Conservation (phyloP, 2,329 filamentous ascomycete genomes). For the Samsoniella hepiali region DNA sequence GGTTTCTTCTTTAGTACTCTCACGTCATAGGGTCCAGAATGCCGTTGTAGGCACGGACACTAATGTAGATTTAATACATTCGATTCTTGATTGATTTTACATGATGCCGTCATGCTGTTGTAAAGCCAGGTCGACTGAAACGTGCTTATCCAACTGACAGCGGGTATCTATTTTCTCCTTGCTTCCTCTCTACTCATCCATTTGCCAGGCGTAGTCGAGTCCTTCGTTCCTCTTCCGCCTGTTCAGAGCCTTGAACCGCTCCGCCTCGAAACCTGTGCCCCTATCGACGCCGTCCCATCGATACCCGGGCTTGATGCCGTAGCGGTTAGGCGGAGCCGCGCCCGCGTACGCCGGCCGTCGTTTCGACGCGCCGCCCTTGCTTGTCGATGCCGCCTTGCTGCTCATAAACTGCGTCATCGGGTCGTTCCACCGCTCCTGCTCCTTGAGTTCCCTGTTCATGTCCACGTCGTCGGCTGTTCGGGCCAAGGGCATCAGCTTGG, state of each 20-base stretch:
- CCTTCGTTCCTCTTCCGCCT: conserved; percentile 70
- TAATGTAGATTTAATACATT: conserved; percentile 2
- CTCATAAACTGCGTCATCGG: conserved; percentile 79
- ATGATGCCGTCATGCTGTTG: neutral
- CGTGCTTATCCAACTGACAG: neutral
- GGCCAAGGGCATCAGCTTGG: conserved; percentile 76
- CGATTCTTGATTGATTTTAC: neutral
- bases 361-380: conserved; percentile 34
- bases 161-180: conserved; percentile 11
- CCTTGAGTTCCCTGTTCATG: conserved; percentile 80
- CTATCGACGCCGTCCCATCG: conserved; percentile 97
- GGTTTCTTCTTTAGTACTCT: no score
- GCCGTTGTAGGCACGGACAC: neutral
- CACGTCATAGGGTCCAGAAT: neutral
- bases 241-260: conserved; percentile 88
- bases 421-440: conserved; percentile 83
- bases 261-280: conserved; percentile 86
- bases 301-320: conserved; percentile 88
- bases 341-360: conserved; percentile 72
- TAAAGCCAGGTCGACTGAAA: neutral
- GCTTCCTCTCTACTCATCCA: conserved; percentile 66
- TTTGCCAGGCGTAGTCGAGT: conserved; percentile 91
- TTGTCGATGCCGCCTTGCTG: conserved; percentile 38
- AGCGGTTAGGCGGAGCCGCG: conserved; percentile 81
- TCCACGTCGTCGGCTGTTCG: conserved; percentile 79